Evolutionary conservation across 495 filamentous ascomycete genomes (phyloP).

Genomic region (Aspergillus nidulans): DNA sequence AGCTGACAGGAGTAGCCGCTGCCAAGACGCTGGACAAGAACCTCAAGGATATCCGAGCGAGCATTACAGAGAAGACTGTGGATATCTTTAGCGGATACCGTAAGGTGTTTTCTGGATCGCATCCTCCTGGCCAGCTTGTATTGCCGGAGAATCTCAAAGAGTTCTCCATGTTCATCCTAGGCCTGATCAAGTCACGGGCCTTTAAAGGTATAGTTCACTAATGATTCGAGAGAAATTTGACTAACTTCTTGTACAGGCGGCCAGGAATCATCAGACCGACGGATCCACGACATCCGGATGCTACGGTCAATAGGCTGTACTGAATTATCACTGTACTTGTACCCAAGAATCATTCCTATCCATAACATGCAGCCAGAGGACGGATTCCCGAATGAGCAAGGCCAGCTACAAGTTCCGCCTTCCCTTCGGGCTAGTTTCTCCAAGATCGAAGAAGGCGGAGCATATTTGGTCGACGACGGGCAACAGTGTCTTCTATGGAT

Average conservation of each 20-base stretch:
- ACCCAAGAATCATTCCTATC: constrained; percentile 86
- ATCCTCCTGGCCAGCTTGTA: constrained; percentile 89
- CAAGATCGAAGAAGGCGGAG: constrained; percentile 88
- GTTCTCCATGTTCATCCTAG: constrained; percentile 95
- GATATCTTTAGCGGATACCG: constrained; percentile 92
- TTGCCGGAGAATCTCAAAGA: constrained; percentile 96
- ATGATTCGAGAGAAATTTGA: neutral
- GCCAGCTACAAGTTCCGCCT: constrained; percentile 72
- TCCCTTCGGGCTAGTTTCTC: constrained; percentile 78
- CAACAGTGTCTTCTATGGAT: constrained; percentile 89
- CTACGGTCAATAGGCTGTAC: constrained; percentile 79
- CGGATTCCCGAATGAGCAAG: constrained; percentile 84
- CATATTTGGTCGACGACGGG: constrained; percentile 96
- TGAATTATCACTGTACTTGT: constrained; percentile 89
- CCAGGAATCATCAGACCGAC: constrained; percentile 83
- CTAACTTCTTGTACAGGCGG: constrained; percentile 45
- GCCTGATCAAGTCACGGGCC: constrained; percentile 82
- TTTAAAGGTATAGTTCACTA: constrained; percentile 65
- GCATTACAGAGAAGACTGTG: constrained; percentile 85
- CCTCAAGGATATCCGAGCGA: constrained; percentile 82
- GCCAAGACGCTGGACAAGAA: constrained; percentile 73
- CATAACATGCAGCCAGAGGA: constrained; percentile 75
- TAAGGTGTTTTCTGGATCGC: constrained; percentile 79
- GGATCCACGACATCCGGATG: constrained; percentile 87
- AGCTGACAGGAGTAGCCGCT: constrained; percentile 50